Percentiles rank a stretch among this genome's conserved stretches.
Conservation (phyloP, 2,329 filamentous ascomycete genomes). For the Colletotrichum shisoi region DNA sequence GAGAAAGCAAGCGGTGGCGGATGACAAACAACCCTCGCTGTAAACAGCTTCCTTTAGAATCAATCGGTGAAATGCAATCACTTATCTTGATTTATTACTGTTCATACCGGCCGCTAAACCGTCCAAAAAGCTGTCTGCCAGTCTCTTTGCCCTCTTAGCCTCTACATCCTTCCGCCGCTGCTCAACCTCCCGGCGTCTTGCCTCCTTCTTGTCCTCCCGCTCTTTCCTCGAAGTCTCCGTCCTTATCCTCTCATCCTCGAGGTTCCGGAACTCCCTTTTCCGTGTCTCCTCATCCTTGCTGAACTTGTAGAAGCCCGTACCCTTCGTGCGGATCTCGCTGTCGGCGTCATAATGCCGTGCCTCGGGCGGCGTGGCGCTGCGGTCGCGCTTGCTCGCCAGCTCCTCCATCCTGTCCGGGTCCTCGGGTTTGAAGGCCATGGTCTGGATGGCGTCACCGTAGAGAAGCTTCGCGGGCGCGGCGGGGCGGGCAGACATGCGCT, state of each 20-base stretch:
- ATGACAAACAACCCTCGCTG: neutral
- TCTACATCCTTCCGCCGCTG: conserved; percentile 68
- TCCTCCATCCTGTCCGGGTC: conserved; percentile 77
- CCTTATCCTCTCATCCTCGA: conserved; percentile 71
- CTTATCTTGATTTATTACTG: neutral
- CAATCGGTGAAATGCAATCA: neutral
- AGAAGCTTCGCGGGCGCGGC: conserved; percentile 75
- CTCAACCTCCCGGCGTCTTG: conserved; percentile 70
- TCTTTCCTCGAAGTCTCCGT: conserved; percentile 70
- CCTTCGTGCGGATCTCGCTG: conserved; percentile 84
- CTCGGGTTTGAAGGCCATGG: conserved; percentile 81
- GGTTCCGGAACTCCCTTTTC: conserved; percentile 74
- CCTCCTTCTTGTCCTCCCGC: conserved; percentile 64
- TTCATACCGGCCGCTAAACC: conserved; percentile 52
- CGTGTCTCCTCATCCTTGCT: conserved; percentile 74
- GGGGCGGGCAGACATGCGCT: conserved; percentile 73
- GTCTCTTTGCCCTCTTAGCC: conserved; percentile 67
- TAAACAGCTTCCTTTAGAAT: neutral
- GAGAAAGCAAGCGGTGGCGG: neutral
- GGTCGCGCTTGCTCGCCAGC: conserved; percentile 79
- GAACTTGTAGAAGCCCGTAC: conserved; percentile 92
- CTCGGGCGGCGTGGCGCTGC: conserved; percentile 79
- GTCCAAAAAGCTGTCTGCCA: conserved; percentile 77
- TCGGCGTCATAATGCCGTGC: conserved; percentile 86
- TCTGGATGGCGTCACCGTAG: conserved; percentile 84